Base-by-base conservation (phyloP, 228 moss, liverwort and hornwort genomes). In the Sphagnum magellanicum region DNA sequence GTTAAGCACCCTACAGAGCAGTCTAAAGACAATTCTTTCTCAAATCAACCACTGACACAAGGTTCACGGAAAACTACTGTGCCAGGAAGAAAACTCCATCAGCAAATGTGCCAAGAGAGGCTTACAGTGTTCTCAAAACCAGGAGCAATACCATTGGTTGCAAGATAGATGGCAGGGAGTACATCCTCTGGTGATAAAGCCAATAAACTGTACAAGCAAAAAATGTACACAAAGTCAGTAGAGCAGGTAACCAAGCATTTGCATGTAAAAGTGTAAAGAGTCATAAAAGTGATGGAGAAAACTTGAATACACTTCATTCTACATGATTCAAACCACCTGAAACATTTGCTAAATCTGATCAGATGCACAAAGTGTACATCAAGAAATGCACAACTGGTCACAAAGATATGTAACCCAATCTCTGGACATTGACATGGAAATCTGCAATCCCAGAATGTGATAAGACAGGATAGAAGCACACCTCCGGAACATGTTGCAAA, bases 401-500 rank as follows among this genome's bases (percentile, higher is more conserved):
- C 32, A 32, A 32, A 32, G 3, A 32, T 32, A 32, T 32, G 32
- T 32, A 32, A 3, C 32, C 32, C 32, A 32, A 32, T 32, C 32
- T 32, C 32, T 32, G 32, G 32, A 32, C 1, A 32, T 32, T 32
- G 32, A 32, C 32, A 32, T 32, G 32, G 32, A 32, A 2, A 32
- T 32, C 32, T 32, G 32, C 32, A 3, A 32, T 32, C 32, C 32
- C 32, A 32, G 32, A 32, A 1, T 32, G 3, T 32, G 32, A 2
- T 32, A 32, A 32, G 2, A 32, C 32, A 32, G 32, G 32, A 32
- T 32, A 32, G 32, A n/a, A 67, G 66, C 78, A 67, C 61, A 94
- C 94, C 94, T 94, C 68, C 92, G 90, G 78, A 94, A 94, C 94
- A 94, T 94, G 73, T 94, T 94, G 83, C 94, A 92, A 47, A 94